These are phyloP conservation scores for Macrotyloma uniflorum DNA, from an alignment of 306 rosid species.

Conservation along the genomic window DNA sequence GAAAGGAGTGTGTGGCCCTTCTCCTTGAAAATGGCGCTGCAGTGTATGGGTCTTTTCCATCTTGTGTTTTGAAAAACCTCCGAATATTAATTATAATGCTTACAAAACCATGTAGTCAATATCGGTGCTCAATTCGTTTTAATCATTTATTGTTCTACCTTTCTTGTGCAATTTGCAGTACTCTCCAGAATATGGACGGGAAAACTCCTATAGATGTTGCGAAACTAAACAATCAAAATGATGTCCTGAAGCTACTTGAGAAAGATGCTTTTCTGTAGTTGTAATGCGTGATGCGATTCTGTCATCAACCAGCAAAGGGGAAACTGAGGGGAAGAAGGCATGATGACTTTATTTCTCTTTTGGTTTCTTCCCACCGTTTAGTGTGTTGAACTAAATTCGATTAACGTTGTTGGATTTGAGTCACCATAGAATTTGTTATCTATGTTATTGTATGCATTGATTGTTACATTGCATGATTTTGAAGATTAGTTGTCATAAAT, in stretches of 20 bases:
- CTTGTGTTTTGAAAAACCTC: background rate
- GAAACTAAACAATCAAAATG: constrained; percentile 90
- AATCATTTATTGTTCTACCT: background rate
- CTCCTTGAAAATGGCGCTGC: constrained; percentile 94
- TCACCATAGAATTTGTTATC: constrained; percentile 32
- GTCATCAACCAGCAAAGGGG: background rate
- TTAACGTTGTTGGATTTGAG: constrained; percentile 20
- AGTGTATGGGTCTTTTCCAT: constrained; percentile 64
- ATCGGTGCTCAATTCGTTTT: background rate
- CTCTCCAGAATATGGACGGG: constrained; percentile 95
- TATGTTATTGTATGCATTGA: constrained; percentile 33
- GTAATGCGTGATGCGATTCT: constrained; percentile 13
- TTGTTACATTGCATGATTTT: constrained; percentile 40
- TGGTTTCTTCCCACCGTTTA: constrained; percentile 23
- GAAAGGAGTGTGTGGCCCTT: constrained; percentile 96
- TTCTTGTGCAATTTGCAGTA: constrained; percentile 58
- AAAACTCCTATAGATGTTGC: constrained; percentile 98
- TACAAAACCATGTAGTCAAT: background rate
- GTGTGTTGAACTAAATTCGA: constrained; percentile 34
- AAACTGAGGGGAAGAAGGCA: constrained; percentile 4
- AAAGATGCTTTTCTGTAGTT: constrained; percentile 92
- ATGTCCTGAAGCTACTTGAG: constrained; percentile 91
- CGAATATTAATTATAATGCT: constrained; percentile 5
- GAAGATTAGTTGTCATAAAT: constrained; percentile 26
- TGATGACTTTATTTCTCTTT: constrained; percentile 7